Percentiles rank a stretch among this genome's conserved stretches.
phyloP scores from a whole-genome alignment of 108 stramenopile species.

The Nannochloropsis salina region DNA sequence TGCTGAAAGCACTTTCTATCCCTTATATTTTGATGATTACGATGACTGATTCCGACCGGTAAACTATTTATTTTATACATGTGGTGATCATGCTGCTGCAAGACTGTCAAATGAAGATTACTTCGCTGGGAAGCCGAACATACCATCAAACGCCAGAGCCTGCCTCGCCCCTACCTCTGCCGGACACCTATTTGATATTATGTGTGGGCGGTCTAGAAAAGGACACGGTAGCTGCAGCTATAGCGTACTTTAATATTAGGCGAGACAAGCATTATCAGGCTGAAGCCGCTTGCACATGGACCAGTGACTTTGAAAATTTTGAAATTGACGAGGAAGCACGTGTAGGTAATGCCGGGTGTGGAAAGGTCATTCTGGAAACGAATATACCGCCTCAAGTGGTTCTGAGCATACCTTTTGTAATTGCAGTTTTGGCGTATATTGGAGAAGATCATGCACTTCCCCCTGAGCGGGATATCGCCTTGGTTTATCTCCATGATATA shows the following conservation, averaged over 20 bases:
- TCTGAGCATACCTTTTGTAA: not conserved
- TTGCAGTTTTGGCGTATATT: not conserved
- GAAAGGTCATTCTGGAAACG: constrained; percentile 11
- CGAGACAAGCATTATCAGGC: not conserved
- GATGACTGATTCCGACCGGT: too few relatives aligned
- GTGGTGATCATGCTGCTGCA: too few relatives aligned
- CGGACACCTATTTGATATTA: constrained; percentile 3
- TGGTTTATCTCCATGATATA: not conserved
- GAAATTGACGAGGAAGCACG: not conserved
- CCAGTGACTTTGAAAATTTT: not conserved
- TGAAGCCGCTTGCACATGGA: not conserved
- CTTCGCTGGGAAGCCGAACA: too few relatives aligned
- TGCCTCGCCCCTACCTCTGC: not conserved
- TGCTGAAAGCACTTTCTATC: too few relatives aligned
- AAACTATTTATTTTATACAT: too few relatives aligned
- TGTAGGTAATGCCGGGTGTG: not conserved
- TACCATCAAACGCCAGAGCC: not conserved
- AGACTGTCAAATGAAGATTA: too few relatives aligned
- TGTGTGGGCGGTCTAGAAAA: not conserved
- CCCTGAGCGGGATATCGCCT: not conserved
- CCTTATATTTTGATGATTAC: too few relatives aligned
- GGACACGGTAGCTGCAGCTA: not conserved
- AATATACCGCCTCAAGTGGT: not conserved
- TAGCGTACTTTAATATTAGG: not conserved
- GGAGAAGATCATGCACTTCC: not conserved